Evolutionary conservation across 768 basidiomycete species (phyloP).

Genomic region (Pleurotus pulmonarius): DNA sequence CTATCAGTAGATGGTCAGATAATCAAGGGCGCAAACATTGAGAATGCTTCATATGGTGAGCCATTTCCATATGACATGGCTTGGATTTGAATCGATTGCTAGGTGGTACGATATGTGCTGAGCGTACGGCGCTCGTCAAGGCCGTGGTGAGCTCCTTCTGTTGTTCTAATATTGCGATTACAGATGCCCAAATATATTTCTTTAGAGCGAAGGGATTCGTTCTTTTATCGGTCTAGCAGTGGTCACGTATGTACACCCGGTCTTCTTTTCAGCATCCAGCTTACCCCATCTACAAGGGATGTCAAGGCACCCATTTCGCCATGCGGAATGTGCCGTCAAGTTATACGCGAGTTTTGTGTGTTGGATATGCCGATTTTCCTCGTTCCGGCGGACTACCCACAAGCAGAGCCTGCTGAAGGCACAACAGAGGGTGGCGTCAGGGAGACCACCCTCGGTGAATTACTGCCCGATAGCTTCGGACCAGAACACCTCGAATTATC

Average conservation of each 20-base stretch:
- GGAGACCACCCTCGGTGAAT: constrained; percentile 64
- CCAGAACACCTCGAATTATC: constrained; percentile 73
- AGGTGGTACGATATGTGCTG: constrained; percentile 93
- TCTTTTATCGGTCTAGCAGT: constrained; percentile 77
- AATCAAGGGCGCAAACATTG: constrained; percentile 86
- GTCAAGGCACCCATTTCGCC: constrained; percentile 69
- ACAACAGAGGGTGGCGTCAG: constrained; percentile 49
- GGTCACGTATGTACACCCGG: constrained; percentile 52
- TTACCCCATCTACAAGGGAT: constrained; percentile 45
- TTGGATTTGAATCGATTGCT: neutral
- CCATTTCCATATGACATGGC: neutral
- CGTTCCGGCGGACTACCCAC: constrained; percentile 61
- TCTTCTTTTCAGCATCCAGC: neutral
- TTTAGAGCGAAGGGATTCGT: constrained; percentile 74
- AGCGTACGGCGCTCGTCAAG: constrained; percentile 93
- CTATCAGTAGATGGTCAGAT: constrained; percentile 66
- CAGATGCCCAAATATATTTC: neutral
- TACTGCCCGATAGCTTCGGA: constrained; percentile 87
- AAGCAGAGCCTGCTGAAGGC: constrained; percentile 27
- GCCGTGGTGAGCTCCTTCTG: constrained; percentile 62
- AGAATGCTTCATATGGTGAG: constrained; percentile 92
- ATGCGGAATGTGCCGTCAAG: constrained; percentile 92
- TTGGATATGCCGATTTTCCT: constrained; percentile 70
- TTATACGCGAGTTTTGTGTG: constrained; percentile 82
- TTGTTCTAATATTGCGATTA: no score